Evolutionary conservation across 345 rosid species (phyloP).

Genomic region (Passiflora organensis): DNA sequence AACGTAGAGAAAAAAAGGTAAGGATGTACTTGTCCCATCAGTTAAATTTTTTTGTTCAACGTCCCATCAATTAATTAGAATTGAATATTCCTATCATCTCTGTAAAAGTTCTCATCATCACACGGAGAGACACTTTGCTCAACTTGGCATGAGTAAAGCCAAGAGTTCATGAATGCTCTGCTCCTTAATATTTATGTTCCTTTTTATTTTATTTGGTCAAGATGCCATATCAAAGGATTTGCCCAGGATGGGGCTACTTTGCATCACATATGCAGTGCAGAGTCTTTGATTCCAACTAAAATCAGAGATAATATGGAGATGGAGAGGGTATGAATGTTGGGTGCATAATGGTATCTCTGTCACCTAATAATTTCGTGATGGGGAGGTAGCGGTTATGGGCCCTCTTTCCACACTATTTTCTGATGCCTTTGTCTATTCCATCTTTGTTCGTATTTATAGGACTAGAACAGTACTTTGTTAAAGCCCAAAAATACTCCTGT

Average conservation of each 20-base stretch:
- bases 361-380: conserved; percentile 14
- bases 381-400: neutral
- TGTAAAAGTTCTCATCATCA: neutral
- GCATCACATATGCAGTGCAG: neutral
- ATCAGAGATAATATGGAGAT: neutral
- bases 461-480: neutral
- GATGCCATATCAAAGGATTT: neutral
- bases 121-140: neutral
- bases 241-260: neutral
- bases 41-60: no score
- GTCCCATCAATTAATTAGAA: no score
- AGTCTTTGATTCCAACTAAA: conserved; percentile 4
- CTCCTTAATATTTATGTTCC: neutral
- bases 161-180: neutral
- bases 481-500: neutral
- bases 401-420: neutral
- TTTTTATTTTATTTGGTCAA: neutral
- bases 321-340: conserved; percentile 20
- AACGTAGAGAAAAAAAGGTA: neutral
- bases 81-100: neutral
- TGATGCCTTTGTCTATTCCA: conserved; percentile 4
- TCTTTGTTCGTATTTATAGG: conserved; percentile 3
- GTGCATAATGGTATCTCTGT: conserved; percentile 12
- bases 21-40: neutral
- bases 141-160: neutral